Evolutionary conservation across 2,329 filamentous ascomycete genomes (phyloP).

Genomic region (Epicoccum sorghinum): DNA sequence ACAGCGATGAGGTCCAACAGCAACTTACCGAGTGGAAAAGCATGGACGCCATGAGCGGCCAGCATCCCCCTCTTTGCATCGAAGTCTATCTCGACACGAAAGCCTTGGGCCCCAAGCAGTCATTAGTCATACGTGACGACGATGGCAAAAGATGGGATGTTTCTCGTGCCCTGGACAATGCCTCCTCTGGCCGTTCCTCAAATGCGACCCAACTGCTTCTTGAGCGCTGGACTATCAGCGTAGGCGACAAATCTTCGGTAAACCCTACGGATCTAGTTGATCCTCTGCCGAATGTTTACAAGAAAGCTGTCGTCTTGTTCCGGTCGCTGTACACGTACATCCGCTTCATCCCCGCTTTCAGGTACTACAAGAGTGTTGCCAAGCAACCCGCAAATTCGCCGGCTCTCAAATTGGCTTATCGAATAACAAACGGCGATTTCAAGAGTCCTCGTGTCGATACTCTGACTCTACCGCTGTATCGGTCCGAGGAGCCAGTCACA

Average conservation of each 20-base stretch:
- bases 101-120: constrained; percentile 80
- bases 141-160: constrained; percentile 93
- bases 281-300: constrained; percentile 86
- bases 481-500: constrained; percentile 59
- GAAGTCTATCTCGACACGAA: constrained; percentile 88
- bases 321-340: constrained; percentile 83
- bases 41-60: constrained; percentile 76
- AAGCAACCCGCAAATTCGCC: constrained; percentile 70
- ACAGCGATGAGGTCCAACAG: constrained; percentile 85
- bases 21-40: constrained; percentile 82
- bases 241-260: constrained; percentile 65
- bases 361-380: constrained; percentile 75
- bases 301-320: constrained; percentile 95
- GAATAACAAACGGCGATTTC: constrained; percentile 69
- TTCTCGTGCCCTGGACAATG: constrained; percentile 75
- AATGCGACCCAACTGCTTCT: constrained; percentile 75
- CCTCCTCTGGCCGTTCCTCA: constrained; percentile 52
- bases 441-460: constrained; percentile 66
- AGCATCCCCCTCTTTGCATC: constrained; percentile 83
- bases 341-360: constrained; percentile 84
- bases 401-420: constrained; percentile 76
- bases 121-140: constrained; percentile 85
- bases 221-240: constrained; percentile 87
- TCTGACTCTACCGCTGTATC: constrained; percentile 72
- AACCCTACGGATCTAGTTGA: constrained; percentile 64